A percentile compares a stretch with the other conserved stretches of the same genome.
Conservation (phyloP, 2,329 filamentous ascomycete species). For the Lachnellula subtilissima region DNA sequence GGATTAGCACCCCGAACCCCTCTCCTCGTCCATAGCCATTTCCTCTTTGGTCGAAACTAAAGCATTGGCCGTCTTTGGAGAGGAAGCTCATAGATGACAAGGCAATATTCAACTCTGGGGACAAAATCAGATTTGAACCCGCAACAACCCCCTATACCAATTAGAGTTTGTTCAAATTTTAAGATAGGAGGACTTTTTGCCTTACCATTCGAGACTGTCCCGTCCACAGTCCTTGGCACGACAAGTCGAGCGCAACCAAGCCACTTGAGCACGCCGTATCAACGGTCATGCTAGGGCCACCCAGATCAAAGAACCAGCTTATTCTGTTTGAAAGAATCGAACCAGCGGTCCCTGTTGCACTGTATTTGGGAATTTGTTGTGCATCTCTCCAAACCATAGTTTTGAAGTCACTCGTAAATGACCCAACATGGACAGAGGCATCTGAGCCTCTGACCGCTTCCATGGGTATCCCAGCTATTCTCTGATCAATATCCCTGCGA, state of each 20-base stretch:
- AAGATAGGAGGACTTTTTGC: background rate
- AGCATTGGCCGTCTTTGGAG: background rate
- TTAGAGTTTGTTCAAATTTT: background rate
- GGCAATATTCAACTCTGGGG: background rate
- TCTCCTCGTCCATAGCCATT: slow-evolving; percentile 35
- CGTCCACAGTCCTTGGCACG: slow-evolving; percentile 34
- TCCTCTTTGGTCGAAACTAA: background rate
- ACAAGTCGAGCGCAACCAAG: slow-evolving; percentile 30
- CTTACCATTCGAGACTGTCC: background rate
- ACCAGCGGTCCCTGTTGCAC: slow-evolving; percentile 25
- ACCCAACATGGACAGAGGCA: background rate
- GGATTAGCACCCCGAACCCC: slow-evolving; percentile 50
- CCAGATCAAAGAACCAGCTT: slow-evolving; percentile 44
- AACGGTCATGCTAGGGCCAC: slow-evolving; percentile 37
- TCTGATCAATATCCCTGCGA: no score
- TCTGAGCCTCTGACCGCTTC: background rate
- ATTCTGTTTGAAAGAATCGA: slow-evolving; percentile 49
- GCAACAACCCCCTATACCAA: background rate
- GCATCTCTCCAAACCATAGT: background rate
- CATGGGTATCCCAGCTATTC: slow-evolving; percentile 2
- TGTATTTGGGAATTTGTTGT: background rate
- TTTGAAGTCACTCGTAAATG: background rate
- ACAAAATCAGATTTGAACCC: background rate
- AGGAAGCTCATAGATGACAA: background rate
- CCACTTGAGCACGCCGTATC: slow-evolving; percentile 43